Conservation (phyloP, 192 early-diverging fungal genomes). For the Linnemannia zychae region DNA sequence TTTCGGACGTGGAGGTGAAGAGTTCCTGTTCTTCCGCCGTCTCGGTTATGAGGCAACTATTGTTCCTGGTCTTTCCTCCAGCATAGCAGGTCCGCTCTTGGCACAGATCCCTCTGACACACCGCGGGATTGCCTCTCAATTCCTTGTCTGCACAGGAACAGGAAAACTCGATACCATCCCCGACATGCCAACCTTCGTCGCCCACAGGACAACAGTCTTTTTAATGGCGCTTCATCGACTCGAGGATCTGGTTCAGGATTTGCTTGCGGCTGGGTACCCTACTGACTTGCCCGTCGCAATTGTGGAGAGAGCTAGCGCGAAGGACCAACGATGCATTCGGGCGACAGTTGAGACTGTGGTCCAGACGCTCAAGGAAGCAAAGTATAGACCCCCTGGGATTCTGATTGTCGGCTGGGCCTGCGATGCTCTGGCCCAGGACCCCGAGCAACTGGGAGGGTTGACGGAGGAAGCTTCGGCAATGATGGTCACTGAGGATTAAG, state of each 20-base stretch:
- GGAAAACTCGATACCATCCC: conserved; percentile 82
- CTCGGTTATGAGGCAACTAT: conserved; percentile 79
- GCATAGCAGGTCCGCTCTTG: conserved; percentile 79
- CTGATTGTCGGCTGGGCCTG: conserved; percentile 80
- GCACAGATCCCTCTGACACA: conserved; percentile 91
- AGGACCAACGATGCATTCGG: conserved; percentile 80
- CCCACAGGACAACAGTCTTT: conserved; percentile 81
- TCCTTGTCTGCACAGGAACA: conserved; percentile 85
- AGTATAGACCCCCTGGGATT: conserved; percentile 83
- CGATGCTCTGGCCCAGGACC: conserved; percentile 27
- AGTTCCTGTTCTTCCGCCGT: conserved; percentile 79
- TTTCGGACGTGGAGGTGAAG: conserved; percentile 95
- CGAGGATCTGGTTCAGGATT: conserved; percentile 65
- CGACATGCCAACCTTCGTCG: conserved; percentile 77
- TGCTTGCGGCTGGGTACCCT: conserved; percentile 75
- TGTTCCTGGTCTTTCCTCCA: conserved; percentile 83
- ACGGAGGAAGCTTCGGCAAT: not conserved
- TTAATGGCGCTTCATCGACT: conserved; percentile 90
- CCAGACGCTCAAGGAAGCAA: conserved; percentile 70
- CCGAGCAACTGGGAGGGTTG: conserved; percentile 18
- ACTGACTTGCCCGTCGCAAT: conserved; percentile 81
- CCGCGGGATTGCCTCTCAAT: conserved; percentile 87
- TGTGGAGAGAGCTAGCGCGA: conserved; percentile 85
- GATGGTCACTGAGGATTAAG: not conserved
- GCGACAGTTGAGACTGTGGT: conserved; percentile 77